Evolutionary conservation across 2,329 filamentous ascomycete genomes (phyloP).

Genomic region (Lecanoromycetidae sp.): DNA sequence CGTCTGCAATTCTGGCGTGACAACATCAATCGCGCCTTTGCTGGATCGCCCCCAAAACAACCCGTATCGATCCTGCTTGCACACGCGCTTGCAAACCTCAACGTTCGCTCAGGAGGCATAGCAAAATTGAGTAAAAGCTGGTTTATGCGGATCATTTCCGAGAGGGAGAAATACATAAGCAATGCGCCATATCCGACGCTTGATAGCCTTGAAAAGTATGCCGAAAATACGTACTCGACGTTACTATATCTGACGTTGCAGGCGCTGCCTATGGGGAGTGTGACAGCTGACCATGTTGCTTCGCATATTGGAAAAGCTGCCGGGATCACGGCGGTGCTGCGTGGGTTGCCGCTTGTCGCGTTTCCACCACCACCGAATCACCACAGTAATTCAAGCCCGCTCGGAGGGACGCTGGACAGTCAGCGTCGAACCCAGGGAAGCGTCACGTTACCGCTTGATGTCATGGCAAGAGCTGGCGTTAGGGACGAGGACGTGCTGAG

Average conservation of each 20-base stretch:
- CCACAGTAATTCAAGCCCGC: slow-evolving; percentile 38
- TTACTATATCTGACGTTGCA: slow-evolving; percentile 80
- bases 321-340: slow-evolving; percentile 75
- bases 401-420: slow-evolving; percentile 29
- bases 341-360: slow-evolving; percentile 78
- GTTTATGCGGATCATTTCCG: slow-evolving; percentile 64
- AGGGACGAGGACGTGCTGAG: slow-evolving; percentile 84
- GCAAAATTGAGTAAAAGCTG: slow-evolving; percentile 54
- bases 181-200: slow-evolving; percentile 70
- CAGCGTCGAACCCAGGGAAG: slow-evolving; percentile 43
- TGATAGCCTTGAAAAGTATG: slow-evolving; percentile 68
- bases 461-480: slow-evolving; percentile 72
- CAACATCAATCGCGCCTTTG: slow-evolving; percentile 63
- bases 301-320: slow-evolving; percentile 91
- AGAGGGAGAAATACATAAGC: slow-evolving; percentile 69
- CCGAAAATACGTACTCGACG: slow-evolving; percentile 89
- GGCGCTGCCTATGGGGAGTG: slow-evolving; percentile 62
- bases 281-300: slow-evolving; percentile 83
- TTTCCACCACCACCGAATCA: slow-evolving; percentile 54
- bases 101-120: slow-evolving; percentile 34
- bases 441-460: slow-evolving; percentile 71
- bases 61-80: slow-evolving; percentile 78
- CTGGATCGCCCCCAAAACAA: slow-evolving; percentile 70
- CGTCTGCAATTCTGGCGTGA: slow-evolving; percentile 95
- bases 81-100: slow-evolving; percentile 51